Percentiles rank a stretch among this genome's conserved stretches.
Conservation (phyloP, 805 yeast species). For the Yamadazyma ubonensis region DNA sequence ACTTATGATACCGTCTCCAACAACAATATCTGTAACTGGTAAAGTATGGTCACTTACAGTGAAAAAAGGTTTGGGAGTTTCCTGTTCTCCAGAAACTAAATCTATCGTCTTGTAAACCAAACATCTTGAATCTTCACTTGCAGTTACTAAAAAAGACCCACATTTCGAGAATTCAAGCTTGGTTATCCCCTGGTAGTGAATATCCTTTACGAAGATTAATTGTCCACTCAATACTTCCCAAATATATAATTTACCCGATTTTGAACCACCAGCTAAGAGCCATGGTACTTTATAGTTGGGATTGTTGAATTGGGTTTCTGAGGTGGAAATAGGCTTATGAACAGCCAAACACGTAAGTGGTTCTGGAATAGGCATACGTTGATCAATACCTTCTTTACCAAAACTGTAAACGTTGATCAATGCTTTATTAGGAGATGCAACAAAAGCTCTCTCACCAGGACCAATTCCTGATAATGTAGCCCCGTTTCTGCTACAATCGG, state of each 20-base stretch:
- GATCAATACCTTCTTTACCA: slow-evolving; percentile 73
- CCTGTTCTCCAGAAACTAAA: slow-evolving; percentile 41
- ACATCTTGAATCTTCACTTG: slow-evolving; percentile 80
- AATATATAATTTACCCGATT: slow-evolving; percentile 71
- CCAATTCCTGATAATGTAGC: slow-evolving; percentile 48
- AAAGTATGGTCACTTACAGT: slow-evolving; percentile 62
- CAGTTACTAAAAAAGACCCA: slow-evolving; percentile 64
- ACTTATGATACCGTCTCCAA: slow-evolving; percentile 50
- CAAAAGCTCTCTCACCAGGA: slow-evolving; percentile 53
- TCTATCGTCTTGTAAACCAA: slow-evolving; percentile 72
- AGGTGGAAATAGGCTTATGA: slow-evolving; percentile 26
- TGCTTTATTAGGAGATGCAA: slow-evolving; percentile 70
- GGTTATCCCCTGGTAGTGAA: slow-evolving; percentile 79
- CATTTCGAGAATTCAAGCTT: slow-evolving; percentile 59
- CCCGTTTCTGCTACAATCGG: slow-evolving; percentile 47
- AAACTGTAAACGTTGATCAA: slow-evolving; percentile 68
- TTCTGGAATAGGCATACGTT: slow-evolving; percentile 83
- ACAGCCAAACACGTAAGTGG: slow-evolving; percentile 57
- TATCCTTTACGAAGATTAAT: slow-evolving; percentile 67
- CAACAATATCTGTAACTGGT: slow-evolving; percentile 47
- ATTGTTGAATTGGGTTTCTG: slow-evolving; percentile 13
- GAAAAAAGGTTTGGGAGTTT: slow-evolving; percentile 50
- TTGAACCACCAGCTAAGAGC: slow-evolving; percentile 70
- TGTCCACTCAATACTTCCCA: slow-evolving; percentile 86
- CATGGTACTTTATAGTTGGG: slow-evolving; percentile 55